Percentiles rank a stretch among this genome's conserved stretches.
These are phyloP conservation scores for Antitrichia curtipendula DNA, from an alignment of 225 moss, liverwort and hornwort genomes.

Conservation along the genomic window DNA sequence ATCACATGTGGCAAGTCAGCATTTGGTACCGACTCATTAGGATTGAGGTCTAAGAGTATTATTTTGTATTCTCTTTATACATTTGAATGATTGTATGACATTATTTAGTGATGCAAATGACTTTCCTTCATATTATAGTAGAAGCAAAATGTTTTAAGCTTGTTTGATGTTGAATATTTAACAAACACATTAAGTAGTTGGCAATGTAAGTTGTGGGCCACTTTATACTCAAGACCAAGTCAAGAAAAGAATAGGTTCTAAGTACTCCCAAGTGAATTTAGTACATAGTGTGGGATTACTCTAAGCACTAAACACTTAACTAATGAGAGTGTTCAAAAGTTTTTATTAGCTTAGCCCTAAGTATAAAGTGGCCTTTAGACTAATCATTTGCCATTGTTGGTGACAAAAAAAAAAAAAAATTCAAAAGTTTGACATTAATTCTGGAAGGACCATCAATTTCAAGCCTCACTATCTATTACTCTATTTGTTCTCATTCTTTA, in stretches of 20 bases:
- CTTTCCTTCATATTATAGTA: not conserved
- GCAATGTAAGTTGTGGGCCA: no score
- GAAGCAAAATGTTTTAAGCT: not conserved
- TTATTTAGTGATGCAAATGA: not conserved
- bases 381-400: not conserved
- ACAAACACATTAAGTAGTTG: not conserved
- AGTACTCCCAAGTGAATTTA: not conserved
- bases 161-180: not conserved
- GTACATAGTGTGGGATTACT: no score
- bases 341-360: not conserved
- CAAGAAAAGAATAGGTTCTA: not conserved
- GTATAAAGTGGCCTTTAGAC: not conserved
- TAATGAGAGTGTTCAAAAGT: rapidly evolving
- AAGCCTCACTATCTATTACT: no score
- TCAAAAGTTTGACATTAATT: not conserved
- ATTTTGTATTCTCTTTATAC: not conserved
- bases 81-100: not conserved
- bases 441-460: no score
- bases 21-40: rapidly evolving
- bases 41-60: not conserved
- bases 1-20: rapidly evolving
- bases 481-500: no score
- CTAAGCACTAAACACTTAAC: not conserved
- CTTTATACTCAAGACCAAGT: not conserved
- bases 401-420: not conserved